Percentiles rank a stretch among this genome's conserved stretches.
phyloP scores from a whole-genome alignment of 2,329 filamentous ascomycete genomes.

The Aureobasidium sp. region DNA sequence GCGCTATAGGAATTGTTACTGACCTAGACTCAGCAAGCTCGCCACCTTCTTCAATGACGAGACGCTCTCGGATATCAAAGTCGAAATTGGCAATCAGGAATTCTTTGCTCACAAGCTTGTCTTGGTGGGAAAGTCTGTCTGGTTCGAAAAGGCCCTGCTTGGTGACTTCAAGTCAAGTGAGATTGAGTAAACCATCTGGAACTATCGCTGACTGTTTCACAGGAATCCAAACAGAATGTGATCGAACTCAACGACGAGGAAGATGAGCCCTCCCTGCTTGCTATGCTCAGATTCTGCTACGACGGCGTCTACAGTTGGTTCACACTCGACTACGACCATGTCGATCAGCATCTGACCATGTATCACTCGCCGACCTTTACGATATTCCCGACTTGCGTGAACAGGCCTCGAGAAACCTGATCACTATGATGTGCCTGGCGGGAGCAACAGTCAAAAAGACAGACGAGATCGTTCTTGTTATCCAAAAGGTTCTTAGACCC shows the following conservation, averaged over 20 bases:
- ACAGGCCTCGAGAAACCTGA: no score
- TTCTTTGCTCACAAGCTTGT: neutral
- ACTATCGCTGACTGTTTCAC: neutral
- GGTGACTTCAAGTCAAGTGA: neutral
- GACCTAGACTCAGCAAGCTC: neutral
- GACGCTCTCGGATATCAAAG: neutral
- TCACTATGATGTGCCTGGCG: no score
- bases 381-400: neutral
- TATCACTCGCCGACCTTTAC: neutral
- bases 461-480: no score
- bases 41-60: neutral
- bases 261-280: neutral
- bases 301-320: neutral
- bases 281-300: conserved; percentile 2
- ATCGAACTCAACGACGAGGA: neutral
- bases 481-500: neutral
- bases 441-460: no score
- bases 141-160: neutral
- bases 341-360: neutral
- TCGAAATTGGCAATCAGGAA: neutral
- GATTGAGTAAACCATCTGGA: no score
- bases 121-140: neutral
- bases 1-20: neutral
- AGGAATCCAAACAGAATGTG: neutral
- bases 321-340: no score